A percentile compares a stretch with the other conserved stretches of the same genome.
These are phyloP conservation scores for Orobanche coerulescens DNA, from an alignment of 257 asterid genomes.

Conservation along the genomic window DNA sequence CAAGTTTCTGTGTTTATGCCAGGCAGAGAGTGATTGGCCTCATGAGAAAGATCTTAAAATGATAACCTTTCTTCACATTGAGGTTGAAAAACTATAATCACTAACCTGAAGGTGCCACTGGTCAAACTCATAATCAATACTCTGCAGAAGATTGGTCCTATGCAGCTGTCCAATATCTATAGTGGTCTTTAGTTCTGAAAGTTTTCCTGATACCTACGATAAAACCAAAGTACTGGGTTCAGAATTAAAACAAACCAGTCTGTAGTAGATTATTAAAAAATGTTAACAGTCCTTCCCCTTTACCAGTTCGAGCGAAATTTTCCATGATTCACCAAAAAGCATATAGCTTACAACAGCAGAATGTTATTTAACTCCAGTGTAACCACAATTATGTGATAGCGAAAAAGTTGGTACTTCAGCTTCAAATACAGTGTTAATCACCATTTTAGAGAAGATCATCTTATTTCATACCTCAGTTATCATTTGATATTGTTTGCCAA, in stretches of 20 bases:
- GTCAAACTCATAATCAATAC: constrained; percentile 42
- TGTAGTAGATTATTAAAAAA: not conserved
- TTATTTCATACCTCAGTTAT: constrained; percentile 54
- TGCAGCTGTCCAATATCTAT: constrained; percentile 47
- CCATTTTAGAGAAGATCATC: not conserved
- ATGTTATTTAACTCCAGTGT: not conserved
- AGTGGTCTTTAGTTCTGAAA: constrained; percentile 56
- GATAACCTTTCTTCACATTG: not conserved
- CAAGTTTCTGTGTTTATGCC: not conserved
- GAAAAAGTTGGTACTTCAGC: not conserved
- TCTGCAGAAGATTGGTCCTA: constrained; percentile 35
- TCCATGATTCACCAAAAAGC: not conserved
- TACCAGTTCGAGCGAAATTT: too few relatives aligned
- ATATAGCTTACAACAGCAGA: not conserved
- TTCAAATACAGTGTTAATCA: not conserved
- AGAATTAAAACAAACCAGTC: constrained; percentile 5
- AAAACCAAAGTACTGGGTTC: not conserved
- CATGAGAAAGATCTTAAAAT: not conserved
- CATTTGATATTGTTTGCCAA: constrained; percentile 66
- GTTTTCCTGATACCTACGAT: constrained; percentile 47
- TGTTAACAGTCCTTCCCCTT: not conserved
- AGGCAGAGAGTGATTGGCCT: not conserved
- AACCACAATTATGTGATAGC: not conserved
- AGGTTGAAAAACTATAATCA: constrained; percentile 5
- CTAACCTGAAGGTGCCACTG: constrained; percentile 57